A percentile compares a stretch with the other conserved stretches of the same genome.
Conservation (phyloP, 2,329 filamentous ascomycete genomes). For the Neofusicoccum laricinum region DNA sequence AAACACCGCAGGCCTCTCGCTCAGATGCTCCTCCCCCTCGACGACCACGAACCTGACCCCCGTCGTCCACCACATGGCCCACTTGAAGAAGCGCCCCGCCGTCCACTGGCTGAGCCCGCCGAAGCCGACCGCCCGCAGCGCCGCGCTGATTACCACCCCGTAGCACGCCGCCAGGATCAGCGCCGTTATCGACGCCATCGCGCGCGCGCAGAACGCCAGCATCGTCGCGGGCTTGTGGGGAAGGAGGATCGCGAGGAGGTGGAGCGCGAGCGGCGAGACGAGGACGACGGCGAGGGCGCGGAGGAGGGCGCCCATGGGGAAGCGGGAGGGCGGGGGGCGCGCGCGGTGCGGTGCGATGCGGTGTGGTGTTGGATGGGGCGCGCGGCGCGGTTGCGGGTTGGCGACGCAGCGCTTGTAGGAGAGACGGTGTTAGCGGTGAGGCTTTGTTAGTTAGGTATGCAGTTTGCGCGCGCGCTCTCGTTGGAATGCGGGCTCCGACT, state of each 20-base stretch:
- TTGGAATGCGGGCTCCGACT: background rate
- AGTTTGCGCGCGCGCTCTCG: background rate
- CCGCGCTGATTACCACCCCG: slow-evolving; percentile 71
- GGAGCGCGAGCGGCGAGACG: slow-evolving; percentile 11
- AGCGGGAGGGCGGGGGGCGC: background rate
- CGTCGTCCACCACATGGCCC: slow-evolving; percentile 69
- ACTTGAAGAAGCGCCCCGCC: slow-evolving; percentile 74
- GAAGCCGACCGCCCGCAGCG: slow-evolving; percentile 68
- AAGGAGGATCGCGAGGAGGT: background rate
- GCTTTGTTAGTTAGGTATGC: background rate
- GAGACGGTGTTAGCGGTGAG: background rate
- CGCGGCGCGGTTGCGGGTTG: background rate
- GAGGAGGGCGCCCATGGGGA: slow-evolving; percentile 10
- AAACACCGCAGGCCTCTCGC: slow-evolving; percentile 75
- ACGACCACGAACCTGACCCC: slow-evolving; percentile 75
- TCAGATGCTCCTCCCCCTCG: slow-evolving; percentile 42
- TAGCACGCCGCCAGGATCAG: slow-evolving; percentile 57
- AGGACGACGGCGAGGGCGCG: slow-evolving; percentile 1
- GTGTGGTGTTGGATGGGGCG: background rate
- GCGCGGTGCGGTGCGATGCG: background rate
- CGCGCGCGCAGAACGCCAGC: slow-evolving; percentile 63
- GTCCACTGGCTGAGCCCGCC: slow-evolving; percentile 83
- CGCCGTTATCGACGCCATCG: slow-evolving; percentile 42
- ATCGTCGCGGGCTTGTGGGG: slow-evolving; percentile 9
- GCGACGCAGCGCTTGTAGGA: background rate